A percentile compares a stretch with the other conserved stretches of the same genome.
Conservation (phyloP, 2,329 filamentous ascomycete genomes). For the Mariannaea sp. region DNA sequence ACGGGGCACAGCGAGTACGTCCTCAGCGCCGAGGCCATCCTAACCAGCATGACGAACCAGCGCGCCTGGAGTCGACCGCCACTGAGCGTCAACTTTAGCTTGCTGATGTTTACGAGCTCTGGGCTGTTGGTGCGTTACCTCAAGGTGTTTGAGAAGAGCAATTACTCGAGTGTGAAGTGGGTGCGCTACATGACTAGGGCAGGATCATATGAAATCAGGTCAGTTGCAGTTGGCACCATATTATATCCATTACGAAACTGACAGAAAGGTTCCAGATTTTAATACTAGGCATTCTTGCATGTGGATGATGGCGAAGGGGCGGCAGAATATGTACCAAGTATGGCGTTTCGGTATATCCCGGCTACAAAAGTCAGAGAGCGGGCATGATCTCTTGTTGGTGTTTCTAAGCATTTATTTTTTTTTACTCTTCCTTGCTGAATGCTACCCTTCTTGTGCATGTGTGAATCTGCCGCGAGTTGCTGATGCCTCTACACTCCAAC, state of each 20-base stretch:
- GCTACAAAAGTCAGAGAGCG: conserved; percentile 37
- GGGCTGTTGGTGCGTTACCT: conserved; percentile 91
- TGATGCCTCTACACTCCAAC: conserved; percentile 3
- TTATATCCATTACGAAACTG: conserved; percentile 13
- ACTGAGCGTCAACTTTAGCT: conserved; percentile 85
- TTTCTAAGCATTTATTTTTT: conserved; percentile 33
- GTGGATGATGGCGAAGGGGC: conserved; percentile 17
- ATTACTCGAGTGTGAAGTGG: conserved; percentile 99
- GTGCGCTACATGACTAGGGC: conserved; percentile 98
- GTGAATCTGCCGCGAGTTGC: background rate
- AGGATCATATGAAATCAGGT: conserved; percentile 97
- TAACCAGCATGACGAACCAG: conserved; percentile 98
- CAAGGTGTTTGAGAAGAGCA: conserved; percentile 99
- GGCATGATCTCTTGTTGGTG: conserved; percentile 31
- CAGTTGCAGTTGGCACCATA: conserved; percentile 21
- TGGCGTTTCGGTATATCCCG: conserved; percentile 41
- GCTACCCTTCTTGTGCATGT: conserved; percentile 8
- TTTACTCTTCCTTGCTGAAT: conserved; percentile 21
- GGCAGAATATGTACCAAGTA: conserved; percentile 39
- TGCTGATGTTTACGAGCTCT: conserved; percentile 98
- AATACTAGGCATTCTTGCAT: conserved; percentile 24
- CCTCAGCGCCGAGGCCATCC: conserved; percentile 86
- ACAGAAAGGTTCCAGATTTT: conserved; percentile 43
- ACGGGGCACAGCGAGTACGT: conserved; percentile 98
- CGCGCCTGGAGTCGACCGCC: conserved; percentile 96